Percentiles rank a stretch among this genome's conserved stretches.
These are phyloP conservation scores for Amoeboaphelidium protococcarum DNA, from an alignment of 371 early-diverging fungal genomes.

Conservation along the genomic window DNA sequence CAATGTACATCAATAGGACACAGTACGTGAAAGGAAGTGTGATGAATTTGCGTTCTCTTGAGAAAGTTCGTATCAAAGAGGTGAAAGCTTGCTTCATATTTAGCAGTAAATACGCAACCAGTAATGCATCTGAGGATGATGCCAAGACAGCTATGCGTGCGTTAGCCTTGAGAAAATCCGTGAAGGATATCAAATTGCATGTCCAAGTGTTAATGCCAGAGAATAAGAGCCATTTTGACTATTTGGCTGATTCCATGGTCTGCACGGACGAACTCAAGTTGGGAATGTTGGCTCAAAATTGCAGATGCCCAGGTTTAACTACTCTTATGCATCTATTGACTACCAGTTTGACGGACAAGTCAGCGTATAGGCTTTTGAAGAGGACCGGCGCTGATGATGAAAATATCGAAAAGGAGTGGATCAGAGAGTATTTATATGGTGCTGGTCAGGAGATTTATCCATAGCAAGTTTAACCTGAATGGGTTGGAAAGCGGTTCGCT, in stretches of 20 bases:
- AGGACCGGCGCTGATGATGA: slow-evolving; percentile 5
- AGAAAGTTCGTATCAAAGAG: slow-evolving; percentile 13
- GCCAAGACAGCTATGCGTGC: slow-evolving; percentile 34
- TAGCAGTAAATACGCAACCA: slow-evolving; percentile 12
- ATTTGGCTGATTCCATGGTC: slow-evolving; percentile 26
- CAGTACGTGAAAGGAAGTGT: slow-evolving; percentile 33
- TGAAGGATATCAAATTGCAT: slow-evolving; percentile 19
- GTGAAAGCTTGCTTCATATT: slow-evolving; percentile 31
- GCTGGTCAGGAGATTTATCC: slow-evolving; percentile 31
- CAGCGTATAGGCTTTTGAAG: slow-evolving; percentile 13
- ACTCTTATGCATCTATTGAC: slow-evolving; percentile 26
- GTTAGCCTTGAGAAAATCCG: slow-evolving; percentile 27
- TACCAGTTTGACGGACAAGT: slow-evolving; percentile 24
- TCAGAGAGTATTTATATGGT: slow-evolving; percentile 27
- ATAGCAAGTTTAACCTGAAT: slow-evolving; percentile 14
- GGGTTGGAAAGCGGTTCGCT: slow-evolving; percentile 19
- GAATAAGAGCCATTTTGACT: slow-evolving; percentile 31
- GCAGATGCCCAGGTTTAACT: slow-evolving; percentile 31
- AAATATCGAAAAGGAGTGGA: too few species aligned
- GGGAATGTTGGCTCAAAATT: slow-evolving; percentile 32
- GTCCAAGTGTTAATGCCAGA: slow-evolving; percentile 31
- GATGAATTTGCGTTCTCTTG: slow-evolving; percentile 22
- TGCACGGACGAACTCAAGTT: slow-evolving; percentile 40
- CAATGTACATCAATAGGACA: slow-evolving; percentile 23
- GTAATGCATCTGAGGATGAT: slow-evolving; percentile 18